Conservation (phyloP, 371 early-diverging fungal genomes). For the Syncephalastrum monosporum region DNA sequence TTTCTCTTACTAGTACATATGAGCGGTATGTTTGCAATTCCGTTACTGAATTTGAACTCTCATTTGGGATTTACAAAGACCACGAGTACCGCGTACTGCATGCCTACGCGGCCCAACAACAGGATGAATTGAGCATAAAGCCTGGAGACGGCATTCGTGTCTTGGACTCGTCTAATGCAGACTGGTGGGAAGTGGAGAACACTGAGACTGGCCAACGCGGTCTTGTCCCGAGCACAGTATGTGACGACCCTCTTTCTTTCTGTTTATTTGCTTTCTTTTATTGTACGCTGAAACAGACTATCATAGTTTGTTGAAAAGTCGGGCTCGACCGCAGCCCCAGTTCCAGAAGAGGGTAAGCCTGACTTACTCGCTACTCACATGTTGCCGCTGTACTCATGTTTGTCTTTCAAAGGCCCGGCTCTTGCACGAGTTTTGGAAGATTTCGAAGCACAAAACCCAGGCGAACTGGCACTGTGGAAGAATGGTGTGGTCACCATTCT, state of each 20-base stretch:
- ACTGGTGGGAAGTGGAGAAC: constrained; percentile 62
- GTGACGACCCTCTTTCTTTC: background rate
- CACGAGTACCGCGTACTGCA: constrained; percentile 13
- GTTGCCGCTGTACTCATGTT: too few species aligned
- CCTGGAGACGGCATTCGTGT: constrained; percentile 57
- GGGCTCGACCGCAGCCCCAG: background rate
- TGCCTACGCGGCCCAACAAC: constrained; percentile 44
- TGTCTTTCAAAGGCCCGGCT: constrained; percentile 13
- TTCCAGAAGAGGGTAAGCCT: too few species aligned
- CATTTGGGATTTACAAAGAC: background rate
- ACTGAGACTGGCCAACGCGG: constrained; percentile 46
- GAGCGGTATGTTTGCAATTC: too few species aligned
- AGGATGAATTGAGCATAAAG: constrained; percentile 61
- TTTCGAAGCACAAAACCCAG: constrained; percentile 60
- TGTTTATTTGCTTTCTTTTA: background rate
- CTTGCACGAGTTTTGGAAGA: constrained; percentile 58
- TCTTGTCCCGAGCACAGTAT: constrained; percentile 66
- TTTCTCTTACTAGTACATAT: too few species aligned
- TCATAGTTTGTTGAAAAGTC: constrained; percentile 5
- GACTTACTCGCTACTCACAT: background rate
- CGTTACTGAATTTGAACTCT: too few species aligned
- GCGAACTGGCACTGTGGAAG: constrained; percentile 60
- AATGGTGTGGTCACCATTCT: constrained; percentile 67
- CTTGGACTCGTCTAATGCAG: constrained; percentile 43
- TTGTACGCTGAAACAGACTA: background rate